These are phyloP conservation scores for Amanita inopinata DNA, from an alignment of 768 basidiomycete species.

Conservation along the genomic window DNA sequence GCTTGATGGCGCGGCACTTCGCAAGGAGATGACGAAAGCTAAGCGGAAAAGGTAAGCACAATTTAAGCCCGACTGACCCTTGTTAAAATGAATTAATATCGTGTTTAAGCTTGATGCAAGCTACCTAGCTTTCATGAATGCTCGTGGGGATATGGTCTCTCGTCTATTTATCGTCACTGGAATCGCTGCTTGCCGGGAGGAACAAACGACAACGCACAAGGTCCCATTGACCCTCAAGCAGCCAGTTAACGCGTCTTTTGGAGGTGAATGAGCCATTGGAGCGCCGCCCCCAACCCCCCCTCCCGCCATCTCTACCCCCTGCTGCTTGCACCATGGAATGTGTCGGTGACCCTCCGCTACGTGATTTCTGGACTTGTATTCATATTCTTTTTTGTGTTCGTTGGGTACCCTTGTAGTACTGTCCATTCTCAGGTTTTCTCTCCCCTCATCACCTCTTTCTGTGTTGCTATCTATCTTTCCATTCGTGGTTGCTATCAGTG, in stretches of 20 bases:
- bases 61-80: background rate
- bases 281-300: background rate
- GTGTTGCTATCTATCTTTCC: conserved; percentile 26
- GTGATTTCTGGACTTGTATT: conserved; percentile 29
- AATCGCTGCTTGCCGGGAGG: conserved; percentile 4
- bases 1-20: conserved; percentile 84
- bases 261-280: too few relatives aligned
- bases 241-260: too few relatives aligned
- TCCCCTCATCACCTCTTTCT: conserved; percentile 15
- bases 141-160: conserved; percentile 6
- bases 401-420: conserved; percentile 20
- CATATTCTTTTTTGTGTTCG: conserved; percentile 22
- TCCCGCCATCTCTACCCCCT: background rate
- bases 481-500: conserved; percentile 5
- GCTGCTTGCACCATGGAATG: conserved; percentile 5
- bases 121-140: conserved; percentile 9
- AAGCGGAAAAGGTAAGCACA: conserved; percentile 85
- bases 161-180: conserved; percentile 8
- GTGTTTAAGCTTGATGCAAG: conserved; percentile 8
- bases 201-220: too few relatives aligned
- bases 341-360: conserved; percentile 11
- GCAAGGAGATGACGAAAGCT: conserved; percentile 98
- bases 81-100: background rate
- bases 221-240: too few relatives aligned
- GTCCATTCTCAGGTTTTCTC: conserved; percentile 24